Percentiles rank a stretch among this genome's conserved stretches.
phyloP scores from a whole-genome alignment of 2,329 filamentous ascomycete genomes.

The Arachnopeziza araneosa region DNA sequence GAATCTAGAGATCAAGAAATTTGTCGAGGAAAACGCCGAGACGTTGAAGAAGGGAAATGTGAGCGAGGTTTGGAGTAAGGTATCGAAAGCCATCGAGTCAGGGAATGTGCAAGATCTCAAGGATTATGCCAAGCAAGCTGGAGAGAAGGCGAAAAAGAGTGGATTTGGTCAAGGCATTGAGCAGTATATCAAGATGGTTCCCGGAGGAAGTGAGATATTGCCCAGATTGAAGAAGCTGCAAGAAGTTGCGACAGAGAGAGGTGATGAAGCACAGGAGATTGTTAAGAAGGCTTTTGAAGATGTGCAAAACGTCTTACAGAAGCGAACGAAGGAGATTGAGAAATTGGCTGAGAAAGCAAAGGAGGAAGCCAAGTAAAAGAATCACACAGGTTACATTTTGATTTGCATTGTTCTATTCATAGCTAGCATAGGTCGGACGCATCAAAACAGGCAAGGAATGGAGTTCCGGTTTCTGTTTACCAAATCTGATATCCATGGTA shows the following conservation, averaged over 20 bases:
- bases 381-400: neutral
- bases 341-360: constrained; percentile 50
- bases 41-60: constrained; percentile 62
- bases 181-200: constrained; percentile 60
- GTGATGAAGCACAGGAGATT: constrained; percentile 63
- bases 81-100: constrained; percentile 40
- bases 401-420: neutral
- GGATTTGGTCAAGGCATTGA: constrained; percentile 32
- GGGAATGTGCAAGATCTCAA: constrained; percentile 55
- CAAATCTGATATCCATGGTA: constrained; percentile 35
- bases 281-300: constrained; percentile 64
- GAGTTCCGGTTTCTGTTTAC: neutral
- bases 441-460: neutral
- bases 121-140: constrained; percentile 53
- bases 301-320: constrained; percentile 57
- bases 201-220: constrained; percentile 57
- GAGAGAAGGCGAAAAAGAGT: constrained; percentile 54
- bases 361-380: constrained; percentile 20
- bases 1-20: constrained; percentile 68
- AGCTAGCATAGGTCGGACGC: neutral
- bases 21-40: constrained; percentile 66
- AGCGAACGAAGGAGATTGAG: constrained; percentile 50
- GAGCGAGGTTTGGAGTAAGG: constrained; percentile 56
- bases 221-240: constrained; percentile 60
- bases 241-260: constrained; percentile 61